These are phyloP conservation scores for Eucalyptus lansdowneana DNA, from an alignment of 345 rosid genomes.

Conservation along the genomic window DNA sequence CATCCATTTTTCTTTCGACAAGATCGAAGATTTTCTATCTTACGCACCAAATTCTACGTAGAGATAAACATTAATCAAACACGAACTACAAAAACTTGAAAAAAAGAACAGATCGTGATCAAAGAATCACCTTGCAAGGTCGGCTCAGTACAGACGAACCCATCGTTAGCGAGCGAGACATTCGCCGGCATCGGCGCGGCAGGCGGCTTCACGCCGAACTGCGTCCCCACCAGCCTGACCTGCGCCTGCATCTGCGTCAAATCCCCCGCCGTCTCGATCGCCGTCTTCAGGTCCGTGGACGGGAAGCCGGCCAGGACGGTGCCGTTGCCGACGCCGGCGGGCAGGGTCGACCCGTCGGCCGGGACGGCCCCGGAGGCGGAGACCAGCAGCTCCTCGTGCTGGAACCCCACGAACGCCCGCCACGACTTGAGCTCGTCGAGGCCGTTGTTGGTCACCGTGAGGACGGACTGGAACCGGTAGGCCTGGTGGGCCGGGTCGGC, in stretches of 20 bases:
- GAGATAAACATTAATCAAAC: background rate
- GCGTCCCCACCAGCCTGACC: constrained; percentile 70
- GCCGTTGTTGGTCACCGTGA: constrained; percentile 64
- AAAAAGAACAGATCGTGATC: background rate
- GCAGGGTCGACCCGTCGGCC: constrained; percentile 55
- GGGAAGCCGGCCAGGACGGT: constrained; percentile 77
- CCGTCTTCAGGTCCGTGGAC: constrained; percentile 61
- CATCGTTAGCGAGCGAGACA: constrained; percentile 65
- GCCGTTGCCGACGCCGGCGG: constrained; percentile 64
- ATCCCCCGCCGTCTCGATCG: constrained; percentile 88
- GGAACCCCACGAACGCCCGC: constrained; percentile 63
- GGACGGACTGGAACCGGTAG: constrained; percentile 72
- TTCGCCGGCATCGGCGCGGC: constrained; percentile 52
- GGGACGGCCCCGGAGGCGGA: constrained; percentile 64
- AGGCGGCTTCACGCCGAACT: constrained; percentile 64
- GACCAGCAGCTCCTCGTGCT: constrained; percentile 59
- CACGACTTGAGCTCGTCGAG: constrained; percentile 56
- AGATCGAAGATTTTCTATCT: background rate
- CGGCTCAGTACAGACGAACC: constrained; percentile 39
- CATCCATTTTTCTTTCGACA: background rate
- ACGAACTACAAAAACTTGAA: background rate
- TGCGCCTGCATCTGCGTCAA: constrained; percentile 60
- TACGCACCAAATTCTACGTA: background rate
- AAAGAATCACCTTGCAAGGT: constrained; percentile 29
- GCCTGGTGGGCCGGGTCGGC: constrained; percentile 47